Base-by-base conservation (phyloP, 306 rosid genomes). In the Malus sylvestris region DNA sequence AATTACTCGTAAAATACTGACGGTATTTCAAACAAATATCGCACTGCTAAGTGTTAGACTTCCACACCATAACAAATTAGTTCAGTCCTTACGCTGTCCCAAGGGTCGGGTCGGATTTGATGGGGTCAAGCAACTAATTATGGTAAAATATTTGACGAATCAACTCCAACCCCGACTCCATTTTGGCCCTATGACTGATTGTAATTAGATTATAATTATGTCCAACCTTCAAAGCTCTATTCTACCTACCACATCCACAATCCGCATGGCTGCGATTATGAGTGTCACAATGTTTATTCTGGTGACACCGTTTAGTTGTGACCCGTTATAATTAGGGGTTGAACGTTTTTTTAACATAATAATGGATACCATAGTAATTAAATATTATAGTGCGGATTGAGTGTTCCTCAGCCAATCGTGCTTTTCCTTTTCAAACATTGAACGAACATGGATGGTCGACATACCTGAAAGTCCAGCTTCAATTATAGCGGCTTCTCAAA, bases 101-200 rank as follows among this genome's bases (percentile, higher is more conserved):
- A 82, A 68, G 40, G 79, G 79, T 73, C 73, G 67, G 53, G 29
- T 44, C 15, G 49, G 55, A 49, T 49, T 68, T 19, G 10, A 65
- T 65, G 49, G 46, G 70, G 29, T 65, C 70, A 65, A 19, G 49
- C 70, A 65, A 63, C 42, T 1, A 49, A 14, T 5, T 49, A 4
- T 35, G 27, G 18, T 73, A 5, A 22, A 8, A 22, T 18, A 72
- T n/a, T 35, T 38, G 76, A 12, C 30, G 6, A 71, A 66, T 18
- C n/a, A 19, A 25, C 27, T 25, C 27, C 27, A 25, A 25, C 27
- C 27, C 27, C 27, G 27, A 25, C 27, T 25, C n/a, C 19, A 46
- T 65, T 49, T 65, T 66, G 66, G 40, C 73, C 25, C 59, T 3
- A 30, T 10, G 13, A 69, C 1, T 46, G 22, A 40, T 29, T 25